These are phyloP conservation scores for Psophocarpus tetragonolobus DNA, from an alignment of 306 rosid genomes.

Conservation along the genomic window DNA sequence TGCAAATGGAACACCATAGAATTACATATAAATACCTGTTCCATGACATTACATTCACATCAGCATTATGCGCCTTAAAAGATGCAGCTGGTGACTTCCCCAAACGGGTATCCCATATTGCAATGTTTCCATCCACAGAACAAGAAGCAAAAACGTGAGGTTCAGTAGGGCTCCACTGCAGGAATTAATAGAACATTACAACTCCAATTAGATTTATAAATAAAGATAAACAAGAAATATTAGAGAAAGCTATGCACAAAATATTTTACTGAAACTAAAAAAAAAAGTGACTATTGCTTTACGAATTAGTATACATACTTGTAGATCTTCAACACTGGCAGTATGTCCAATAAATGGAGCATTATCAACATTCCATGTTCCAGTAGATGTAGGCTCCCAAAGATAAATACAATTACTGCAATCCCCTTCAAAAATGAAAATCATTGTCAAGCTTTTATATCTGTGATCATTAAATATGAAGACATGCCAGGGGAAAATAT, in stretches of 20 bases:
- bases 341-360: conserved; percentile 76
- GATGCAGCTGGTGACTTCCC: conserved; percentile 61
- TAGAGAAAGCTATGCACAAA: neutral
- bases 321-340: conserved; percentile 92
- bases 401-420: conserved; percentile 70
- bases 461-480: neutral
- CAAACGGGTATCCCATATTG: conserved; percentile 84
- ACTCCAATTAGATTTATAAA: conserved; percentile 9
- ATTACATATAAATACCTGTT: conserved; percentile 60
- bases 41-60: conserved; percentile 98
- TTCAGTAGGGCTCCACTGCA: conserved; percentile 97
- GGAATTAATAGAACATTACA: conserved; percentile 29
- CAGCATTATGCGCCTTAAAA: conserved; percentile 84
- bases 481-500: neutral
- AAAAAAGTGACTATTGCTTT: conserved; percentile 31
- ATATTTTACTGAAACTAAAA: conserved; percentile 20
- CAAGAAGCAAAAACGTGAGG: conserved; percentile 80
- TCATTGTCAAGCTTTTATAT: conserved; percentile 24
- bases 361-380: conserved; percentile 72
- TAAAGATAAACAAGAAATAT: neutral
- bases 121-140: conserved; percentile 81
- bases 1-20: neutral
- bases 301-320: conserved; percentile 49
- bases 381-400: conserved; percentile 85
- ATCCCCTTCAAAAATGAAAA: conserved; percentile 65